Evolutionary conservation across 768 basidiomycete genomes (phyloP), one percentile per base, ranked within the genome.

Genomic region (Kwoniella heveanensis): DNA sequence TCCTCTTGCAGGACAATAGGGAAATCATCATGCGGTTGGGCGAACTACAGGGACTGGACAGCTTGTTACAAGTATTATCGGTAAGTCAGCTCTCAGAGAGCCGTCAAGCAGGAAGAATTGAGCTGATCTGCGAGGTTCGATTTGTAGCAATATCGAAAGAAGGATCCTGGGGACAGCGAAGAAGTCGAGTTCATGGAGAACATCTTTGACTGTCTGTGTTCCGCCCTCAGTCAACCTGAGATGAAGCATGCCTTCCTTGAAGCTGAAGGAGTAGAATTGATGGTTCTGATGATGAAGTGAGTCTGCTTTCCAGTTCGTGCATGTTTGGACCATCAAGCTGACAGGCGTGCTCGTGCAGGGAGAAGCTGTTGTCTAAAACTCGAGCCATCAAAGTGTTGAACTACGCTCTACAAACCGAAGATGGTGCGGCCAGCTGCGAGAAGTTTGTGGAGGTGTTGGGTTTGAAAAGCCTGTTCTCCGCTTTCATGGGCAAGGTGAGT

Each of bases 151-250:
- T 98, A 88, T 77, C 88, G 94, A 46, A 85, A 86, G 75, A 85
- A 87, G 60, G 90, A 97, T 74, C 95, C 95, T 15, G 82, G 82
- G 0, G 88, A 93, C 67, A 84, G 88, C 8, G 96, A 98, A 66
- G 96, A 99, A 81, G 84, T 87, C 4, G 96, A 99, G 78, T 98
- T 92, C 80, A 94, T 98, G 93, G 96, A 98, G 77, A 98, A 99
- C 79, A 73, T 92, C 2, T 98, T 98, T 75, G 91, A 97, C 76
- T 80, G 88, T 0, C 80, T 99, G 24, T 98, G 96, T 77, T 94
- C 93, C 0, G 85, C 88, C 0, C 83, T 98, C 24, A 85, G 83
- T 32, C 93, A 95, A 79, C 83, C 87, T 15, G 83, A 87, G 51
- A 86, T 89, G 77, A 98, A 97, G 80, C 79, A 84, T 19, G 80